phyloP scores from a whole-genome alignment of 495 filamentous ascomycete genomes.

The Letharia lupina region DNA sequence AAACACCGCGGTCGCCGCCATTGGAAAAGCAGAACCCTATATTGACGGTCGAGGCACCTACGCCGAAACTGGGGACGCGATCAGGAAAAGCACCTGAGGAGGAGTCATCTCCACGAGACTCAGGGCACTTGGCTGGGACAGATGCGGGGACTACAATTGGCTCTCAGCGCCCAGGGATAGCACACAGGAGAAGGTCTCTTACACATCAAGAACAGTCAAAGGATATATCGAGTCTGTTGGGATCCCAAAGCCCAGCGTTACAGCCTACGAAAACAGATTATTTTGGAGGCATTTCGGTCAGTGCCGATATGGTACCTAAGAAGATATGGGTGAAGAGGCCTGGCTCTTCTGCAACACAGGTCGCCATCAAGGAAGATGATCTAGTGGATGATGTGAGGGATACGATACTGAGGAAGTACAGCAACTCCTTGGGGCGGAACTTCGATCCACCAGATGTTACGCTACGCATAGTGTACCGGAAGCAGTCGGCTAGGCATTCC shows the following conservation, averaged over 20 bases:
- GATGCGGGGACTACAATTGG: slow-evolving; percentile 13
- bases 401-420: slow-evolving; percentile 85
- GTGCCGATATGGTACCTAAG: slow-evolving; percentile 58
- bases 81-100: neutral
- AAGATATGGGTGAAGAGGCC: slow-evolving; percentile 93
- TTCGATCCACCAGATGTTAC: slow-evolving; percentile 85
- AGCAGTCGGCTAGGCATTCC: slow-evolving; percentile 38
- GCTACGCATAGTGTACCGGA: slow-evolving; percentile 53
- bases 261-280: slow-evolving; percentile 19
- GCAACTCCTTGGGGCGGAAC: slow-evolving; percentile 76
- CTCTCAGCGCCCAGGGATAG: slow-evolving; percentile 12
- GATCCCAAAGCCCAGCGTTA: slow-evolving; percentile 17
- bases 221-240: slow-evolving; percentile 16
- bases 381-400: slow-evolving; percentile 93
- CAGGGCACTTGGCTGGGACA: slow-evolving; percentile 10
- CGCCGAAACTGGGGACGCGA: slow-evolving; percentile 13
- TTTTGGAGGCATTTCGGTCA: slow-evolving; percentile 20
- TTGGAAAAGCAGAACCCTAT: slow-evolving; percentile 19
- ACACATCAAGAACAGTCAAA: slow-evolving; percentile 17
- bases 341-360: slow-evolving; percentile 74
- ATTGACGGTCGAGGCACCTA: slow-evolving; percentile 23
- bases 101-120: slow-evolving; percentile 1
- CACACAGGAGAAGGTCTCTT: slow-evolving; percentile 18
- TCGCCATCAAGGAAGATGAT: slow-evolving; percentile 78
- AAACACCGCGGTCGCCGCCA: slow-evolving; percentile 17